Percentiles rank a stretch among this genome's conserved stretches.
These are phyloP conservation scores for Allantophomopsis cytisporea DNA, from an alignment of 2,329 filamentous ascomycete species.

Conservation along the genomic window DNA sequence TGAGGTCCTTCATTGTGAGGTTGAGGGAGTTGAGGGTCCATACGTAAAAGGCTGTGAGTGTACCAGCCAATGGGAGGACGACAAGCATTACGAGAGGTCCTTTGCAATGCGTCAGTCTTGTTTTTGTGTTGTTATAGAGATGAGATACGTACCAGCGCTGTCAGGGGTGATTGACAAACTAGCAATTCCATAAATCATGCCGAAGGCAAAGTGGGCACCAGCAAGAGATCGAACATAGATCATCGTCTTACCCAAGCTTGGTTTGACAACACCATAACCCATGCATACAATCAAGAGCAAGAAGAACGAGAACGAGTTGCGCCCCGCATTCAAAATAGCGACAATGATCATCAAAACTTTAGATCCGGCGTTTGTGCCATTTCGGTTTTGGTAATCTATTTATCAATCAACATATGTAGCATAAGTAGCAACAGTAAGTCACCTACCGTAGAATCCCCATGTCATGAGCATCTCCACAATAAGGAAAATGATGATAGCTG, in stretches of 20 bases:
- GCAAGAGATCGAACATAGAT: slow-evolving; percentile 84
- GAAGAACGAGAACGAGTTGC: slow-evolving; percentile 98
- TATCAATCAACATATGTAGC: slow-evolving; percentile 19
- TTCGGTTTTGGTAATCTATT: slow-evolving; percentile 77
- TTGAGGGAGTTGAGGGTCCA: slow-evolving; percentile 97
- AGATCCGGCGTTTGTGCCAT: slow-evolving; percentile 70
- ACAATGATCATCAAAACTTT: slow-evolving; percentile 84
- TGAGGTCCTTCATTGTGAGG: slow-evolving; percentile 89
- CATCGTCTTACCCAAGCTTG: slow-evolving; percentile 84
- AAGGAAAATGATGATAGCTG: slow-evolving; percentile 86
- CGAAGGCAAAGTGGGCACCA: slow-evolving; percentile 87
- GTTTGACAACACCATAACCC: slow-evolving; percentile 97
- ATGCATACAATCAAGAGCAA: slow-evolving; percentile 95
- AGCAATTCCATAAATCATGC: slow-evolving; percentile 82
- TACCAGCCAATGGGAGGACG: slow-evolving; percentile 81
- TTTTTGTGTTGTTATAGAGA: neutral
- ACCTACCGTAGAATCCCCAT: slow-evolving; percentile 85
- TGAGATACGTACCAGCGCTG: slow-evolving; percentile 44
- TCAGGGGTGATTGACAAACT: slow-evolving; percentile 84
- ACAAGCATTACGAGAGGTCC: slow-evolving; percentile 86
- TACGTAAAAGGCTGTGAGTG: slow-evolving; percentile 92
- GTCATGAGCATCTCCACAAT: slow-evolving; percentile 96
- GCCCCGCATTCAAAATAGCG: slow-evolving; percentile 81
- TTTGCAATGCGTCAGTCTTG: slow-evolving; percentile 9
- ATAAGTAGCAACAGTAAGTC: neutral